A percentile compares a stretch with the other conserved stretches of the same genome.
Evolutionary conservation across 371 early-diverging fungal species (phyloP).

Genomic region (Zopfochytrium polystomum): DNA sequence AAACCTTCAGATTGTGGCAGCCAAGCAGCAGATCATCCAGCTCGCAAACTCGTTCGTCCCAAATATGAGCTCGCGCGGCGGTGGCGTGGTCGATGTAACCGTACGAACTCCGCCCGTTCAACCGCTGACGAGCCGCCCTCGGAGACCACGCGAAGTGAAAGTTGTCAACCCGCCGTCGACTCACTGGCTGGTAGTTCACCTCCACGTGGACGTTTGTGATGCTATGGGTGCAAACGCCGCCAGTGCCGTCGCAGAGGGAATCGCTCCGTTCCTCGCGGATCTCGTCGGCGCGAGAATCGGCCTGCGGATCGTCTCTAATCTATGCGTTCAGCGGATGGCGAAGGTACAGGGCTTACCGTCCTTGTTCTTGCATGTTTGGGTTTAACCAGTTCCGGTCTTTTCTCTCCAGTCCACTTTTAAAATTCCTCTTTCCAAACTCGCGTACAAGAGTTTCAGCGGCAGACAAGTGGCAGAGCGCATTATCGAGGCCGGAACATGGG

Average conservation of each 20-base stretch:
- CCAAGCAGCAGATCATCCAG: constrained; percentile 33
- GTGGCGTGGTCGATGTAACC: constrained; percentile 57
- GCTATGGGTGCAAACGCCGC: constrained; percentile 73
- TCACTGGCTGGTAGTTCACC: constrained; percentile 61
- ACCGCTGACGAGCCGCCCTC: background rate
- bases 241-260: constrained; percentile 62
- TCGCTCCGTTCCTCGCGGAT: constrained; percentile 48
- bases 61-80: constrained; percentile 62
- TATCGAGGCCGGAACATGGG: constrained; percentile 65
- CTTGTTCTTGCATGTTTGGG: constrained; percentile 7
- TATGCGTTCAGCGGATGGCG: constrained; percentile 57
- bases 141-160: constrained; percentile 18
- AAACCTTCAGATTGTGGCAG: background rate
- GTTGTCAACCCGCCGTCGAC: background rate
- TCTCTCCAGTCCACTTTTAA: constrained; percentile 51
- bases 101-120: constrained; percentile 36
- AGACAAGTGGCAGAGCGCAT: constrained; percentile 55
- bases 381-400: constrained; percentile 3
- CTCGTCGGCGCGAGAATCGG: constrained; percentile 55
- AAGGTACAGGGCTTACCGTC: constrained; percentile 39
- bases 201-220: constrained; percentile 68
- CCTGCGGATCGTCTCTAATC: constrained; percentile 60
- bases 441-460: constrained; percentile 57
- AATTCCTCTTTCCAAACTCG: constrained; percentile 54
- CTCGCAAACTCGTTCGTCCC: constrained; percentile 58